phyloP scores from a whole-genome alignment of 768 basidiomycete genomes.

The Hebeloma cylindrosporum region DNA sequence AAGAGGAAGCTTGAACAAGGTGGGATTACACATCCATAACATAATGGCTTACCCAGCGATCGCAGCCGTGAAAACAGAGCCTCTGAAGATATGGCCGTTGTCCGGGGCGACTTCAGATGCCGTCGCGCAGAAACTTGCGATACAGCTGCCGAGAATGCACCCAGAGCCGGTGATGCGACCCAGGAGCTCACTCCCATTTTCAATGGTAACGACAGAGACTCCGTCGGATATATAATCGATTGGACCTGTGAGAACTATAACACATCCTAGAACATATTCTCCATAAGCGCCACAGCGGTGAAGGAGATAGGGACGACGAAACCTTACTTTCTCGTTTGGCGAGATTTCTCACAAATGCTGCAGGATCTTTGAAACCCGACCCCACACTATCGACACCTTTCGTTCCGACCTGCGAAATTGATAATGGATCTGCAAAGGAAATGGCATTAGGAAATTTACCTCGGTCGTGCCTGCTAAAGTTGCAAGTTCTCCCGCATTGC shows the following conservation, averaged over 20 bases:
- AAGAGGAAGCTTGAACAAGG: slow-evolving; percentile 9
- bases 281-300: background rate
- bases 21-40: background rate
- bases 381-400: slow-evolving; percentile 89
- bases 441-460: no score
- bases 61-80: slow-evolving; percentile 76
- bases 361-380: slow-evolving; percentile 73
- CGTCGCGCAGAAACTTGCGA: slow-evolving; percentile 81
- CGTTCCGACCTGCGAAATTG: slow-evolving; percentile 52
- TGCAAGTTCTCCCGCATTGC: slow-evolving; percentile 88
- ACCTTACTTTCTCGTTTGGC: slow-evolving; percentile 74
- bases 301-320: background rate
- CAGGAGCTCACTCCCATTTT: slow-evolving; percentile 74
- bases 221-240: slow-evolving; percentile 89
- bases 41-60: slow-evolving; percentile 63
- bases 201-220: slow-evolving; percentile 56
- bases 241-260: slow-evolving; percentile 79
- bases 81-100: slow-evolving; percentile 55
- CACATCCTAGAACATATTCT: slow-evolving; percentile 58
- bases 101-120: slow-evolving; percentile 39
- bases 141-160: slow-evolving; percentile 75
- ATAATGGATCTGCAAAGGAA: background rate
- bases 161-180: slow-evolving; percentile 88
- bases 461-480: slow-evolving; percentile 74
- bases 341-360: slow-evolving; percentile 62